Percentiles rank a stretch among this genome's conserved stretches.
Evolutionary conservation across 2,329 filamentous ascomycete genomes (phyloP).

Genomic region (Orbilia quercus): DNA sequence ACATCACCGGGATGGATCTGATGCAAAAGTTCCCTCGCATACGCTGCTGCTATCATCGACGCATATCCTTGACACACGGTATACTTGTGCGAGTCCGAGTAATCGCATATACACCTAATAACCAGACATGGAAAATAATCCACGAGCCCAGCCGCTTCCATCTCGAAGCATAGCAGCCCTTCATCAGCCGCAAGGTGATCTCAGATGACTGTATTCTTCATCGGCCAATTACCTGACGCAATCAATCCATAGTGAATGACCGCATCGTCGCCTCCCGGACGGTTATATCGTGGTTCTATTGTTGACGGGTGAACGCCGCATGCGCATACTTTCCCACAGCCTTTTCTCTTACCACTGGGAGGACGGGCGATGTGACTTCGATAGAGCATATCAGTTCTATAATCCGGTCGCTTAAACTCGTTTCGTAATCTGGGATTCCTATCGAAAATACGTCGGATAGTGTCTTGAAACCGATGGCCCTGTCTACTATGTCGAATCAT

Average conservation of each 20-base stretch:
- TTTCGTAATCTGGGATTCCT: background rate
- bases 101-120: slow-evolving; percentile 26
- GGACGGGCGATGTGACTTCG: slow-evolving; percentile 45
- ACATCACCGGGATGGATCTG: background rate
- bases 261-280: background rate
- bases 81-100: slow-evolving; percentile 31
- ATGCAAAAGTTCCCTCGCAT: slow-evolving; percentile 21
- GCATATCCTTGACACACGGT: slow-evolving; percentile 32
- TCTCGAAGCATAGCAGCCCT: slow-evolving; percentile 22
- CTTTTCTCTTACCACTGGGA: background rate
- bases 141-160: slow-evolving; percentile 28
- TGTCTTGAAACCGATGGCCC: background rate
- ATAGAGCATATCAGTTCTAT: slow-evolving; percentile 61
- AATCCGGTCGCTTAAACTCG: slow-evolving; percentile 60
- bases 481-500: background rate
- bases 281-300: slow-evolving; percentile 55
- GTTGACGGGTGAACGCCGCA: slow-evolving; percentile 31
- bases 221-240: slow-evolving; percentile 41
- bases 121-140: slow-evolving; percentile 23
- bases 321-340: too few relatives aligned
- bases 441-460: slow-evolving; percentile 1
- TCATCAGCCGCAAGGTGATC: slow-evolving; percentile 22
- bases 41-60: slow-evolving; percentile 14
- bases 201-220: slow-evolving; percentile 30
- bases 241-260: slow-evolving; percentile 30